A percentile compares a stretch with the other conserved stretches of the same genome.
These are phyloP conservation scores for Hypericum androsaemum DNA, from an alignment of 345 rosid genomes.

Conservation along the genomic window DNA sequence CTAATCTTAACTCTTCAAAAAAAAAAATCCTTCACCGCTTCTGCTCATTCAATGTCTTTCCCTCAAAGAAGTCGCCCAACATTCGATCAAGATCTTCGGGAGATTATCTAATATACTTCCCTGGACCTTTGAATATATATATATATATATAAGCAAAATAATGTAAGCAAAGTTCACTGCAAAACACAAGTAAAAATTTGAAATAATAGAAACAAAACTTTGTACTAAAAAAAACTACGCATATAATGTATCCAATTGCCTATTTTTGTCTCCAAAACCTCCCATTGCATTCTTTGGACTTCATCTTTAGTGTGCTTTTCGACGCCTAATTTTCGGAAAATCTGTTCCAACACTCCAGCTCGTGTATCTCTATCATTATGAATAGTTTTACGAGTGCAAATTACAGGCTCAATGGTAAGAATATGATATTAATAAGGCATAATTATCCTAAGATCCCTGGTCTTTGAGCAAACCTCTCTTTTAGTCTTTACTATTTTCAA, in stretches of 20 bases:
- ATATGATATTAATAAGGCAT: no score
- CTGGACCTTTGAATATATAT: conserved; percentile 71
- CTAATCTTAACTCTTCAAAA: no score
- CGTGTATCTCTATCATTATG: conserved; percentile 97
- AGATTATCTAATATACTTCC: conserved; percentile 67
- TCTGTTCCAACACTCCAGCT: conserved; percentile 70
- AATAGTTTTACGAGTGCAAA: no score
- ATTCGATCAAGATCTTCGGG: conserved; percentile 90
- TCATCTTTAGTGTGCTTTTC: conserved; percentile 95
- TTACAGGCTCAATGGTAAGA: no score
- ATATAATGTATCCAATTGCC: conserved; percentile 97
- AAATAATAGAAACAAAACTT: conserved; percentile 1
- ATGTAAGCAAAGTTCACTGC: no score
- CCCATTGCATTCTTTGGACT: conserved; percentile 98
- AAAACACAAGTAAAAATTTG: conserved; percentile 13
- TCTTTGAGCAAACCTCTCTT: no score
- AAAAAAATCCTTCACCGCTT: conserved; percentile 61
- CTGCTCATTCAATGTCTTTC: conserved; percentile 60
- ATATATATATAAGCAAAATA: no score
- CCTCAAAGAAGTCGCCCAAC: conserved; percentile 92
- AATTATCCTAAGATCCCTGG: no score
- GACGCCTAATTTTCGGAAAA: conserved; percentile 80
- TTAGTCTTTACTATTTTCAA: no score
- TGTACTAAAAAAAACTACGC: conserved; percentile 73
- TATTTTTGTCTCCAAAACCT: conserved; percentile 91